Conservation (phyloP, 2,329 filamentous ascomycete genomes). For the Gremmenia infestans region DNA sequence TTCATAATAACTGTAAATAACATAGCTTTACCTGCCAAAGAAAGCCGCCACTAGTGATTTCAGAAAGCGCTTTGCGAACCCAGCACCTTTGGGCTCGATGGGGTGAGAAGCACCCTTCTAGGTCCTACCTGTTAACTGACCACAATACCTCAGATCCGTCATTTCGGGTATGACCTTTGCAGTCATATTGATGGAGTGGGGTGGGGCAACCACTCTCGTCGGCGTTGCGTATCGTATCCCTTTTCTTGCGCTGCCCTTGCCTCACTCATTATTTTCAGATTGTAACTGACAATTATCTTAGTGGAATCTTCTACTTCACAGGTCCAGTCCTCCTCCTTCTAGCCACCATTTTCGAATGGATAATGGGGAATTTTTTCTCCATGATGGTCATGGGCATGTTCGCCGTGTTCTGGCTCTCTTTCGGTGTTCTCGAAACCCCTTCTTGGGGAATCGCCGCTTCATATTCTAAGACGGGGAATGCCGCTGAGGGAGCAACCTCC, state of each 20-base stretch:
- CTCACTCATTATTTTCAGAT: neutral
- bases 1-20: neutral
- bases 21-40: conserved; percentile 22
- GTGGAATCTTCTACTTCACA: conserved; percentile 24
- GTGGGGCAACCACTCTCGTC: conserved; percentile 17
- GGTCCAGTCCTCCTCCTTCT: conserved; percentile 44
- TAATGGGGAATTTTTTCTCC: conserved; percentile 46
- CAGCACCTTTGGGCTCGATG: conserved; percentile 22
- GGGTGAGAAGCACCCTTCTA: conserved; percentile 8
- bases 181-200: conserved; percentile 21
- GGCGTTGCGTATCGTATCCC: conserved; percentile 16
- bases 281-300: neutral
- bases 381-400: conserved; percentile 51
- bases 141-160: conserved; percentile 31
- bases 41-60: conserved; percentile 13
- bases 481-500: conserved; percentile 39
- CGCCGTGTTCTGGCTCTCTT: conserved; percentile 45
- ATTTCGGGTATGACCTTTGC: conserved; percentile 26
- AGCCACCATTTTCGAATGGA: conserved; percentile 47
- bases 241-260: neutral
- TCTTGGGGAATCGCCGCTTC: conserved; percentile 41
- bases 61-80: conserved; percentile 22
- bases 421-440: conserved; percentile 46
- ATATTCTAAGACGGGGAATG: conserved; percentile 37
- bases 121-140: neutral